phyloP scores from a whole-genome alignment of 768 basidiomycete species.

The Russula foetens region DNA sequence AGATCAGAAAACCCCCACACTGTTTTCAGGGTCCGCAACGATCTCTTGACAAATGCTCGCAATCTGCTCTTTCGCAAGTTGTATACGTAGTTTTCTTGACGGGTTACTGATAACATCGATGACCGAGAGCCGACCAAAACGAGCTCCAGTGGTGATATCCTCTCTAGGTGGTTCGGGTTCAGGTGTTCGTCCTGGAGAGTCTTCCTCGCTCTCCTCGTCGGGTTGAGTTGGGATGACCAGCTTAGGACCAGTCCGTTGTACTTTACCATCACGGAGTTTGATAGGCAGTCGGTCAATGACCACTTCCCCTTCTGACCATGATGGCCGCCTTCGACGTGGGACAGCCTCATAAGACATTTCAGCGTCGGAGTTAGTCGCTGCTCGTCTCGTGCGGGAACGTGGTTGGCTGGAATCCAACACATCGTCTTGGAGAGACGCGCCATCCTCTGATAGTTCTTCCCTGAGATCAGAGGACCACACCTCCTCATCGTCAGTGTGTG shows the following conservation, averaged over 20 bases:
- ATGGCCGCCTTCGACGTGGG: conserved; percentile 44
- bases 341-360: conserved; percentile 71
- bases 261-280: conserved; percentile 73
- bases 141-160: conserved; percentile 73
- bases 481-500: conserved; percentile 52
- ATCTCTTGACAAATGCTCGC: conserved; percentile 92
- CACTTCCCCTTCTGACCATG: conserved; percentile 39
- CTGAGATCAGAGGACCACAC: conserved; percentile 42
- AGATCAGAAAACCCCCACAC: conserved; percentile 43
- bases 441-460: conserved; percentile 20
- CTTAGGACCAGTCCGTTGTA: conserved; percentile 49
- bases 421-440: conserved; percentile 25
- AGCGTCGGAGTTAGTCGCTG: conserved; percentile 38
- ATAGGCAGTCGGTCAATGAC: conserved; percentile 69
- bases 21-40: conserved; percentile 89
- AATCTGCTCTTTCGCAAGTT: conserved; percentile 87
- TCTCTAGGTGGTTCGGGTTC: conserved; percentile 36
- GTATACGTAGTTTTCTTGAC: conserved; percentile 59
- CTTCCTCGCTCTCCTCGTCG: conserved; percentile 31
- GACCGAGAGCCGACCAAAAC: conserved; percentile 81
- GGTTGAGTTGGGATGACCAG: conserved; percentile 23
- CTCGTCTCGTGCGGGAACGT: conserved; percentile 19
- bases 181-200: conserved; percentile 22
- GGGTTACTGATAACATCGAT: conserved; percentile 58
- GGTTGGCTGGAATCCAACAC: conserved; percentile 17